Evolutionary conservation across 2,329 filamentous ascomycete genomes (phyloP), one percentile per base, ranked within the genome.

Genomic region (Corinectria fuckeliana): DNA sequence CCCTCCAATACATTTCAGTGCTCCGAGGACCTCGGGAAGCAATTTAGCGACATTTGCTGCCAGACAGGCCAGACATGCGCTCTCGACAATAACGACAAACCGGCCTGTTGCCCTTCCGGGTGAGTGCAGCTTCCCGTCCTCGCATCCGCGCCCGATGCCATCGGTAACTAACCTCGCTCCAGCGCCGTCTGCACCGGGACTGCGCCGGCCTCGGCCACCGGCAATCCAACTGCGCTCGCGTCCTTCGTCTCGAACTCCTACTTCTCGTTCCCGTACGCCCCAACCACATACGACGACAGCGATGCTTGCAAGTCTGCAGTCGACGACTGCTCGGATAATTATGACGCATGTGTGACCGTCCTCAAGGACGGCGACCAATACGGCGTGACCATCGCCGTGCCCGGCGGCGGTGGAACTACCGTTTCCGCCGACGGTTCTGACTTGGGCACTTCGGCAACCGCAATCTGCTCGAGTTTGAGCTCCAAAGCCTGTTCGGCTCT

Each of bases 201-300:
- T 26, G 83, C 82, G n/a, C 80, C 81, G 2, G 69, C 72, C 14
- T 74, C 75, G 7, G 76, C 78, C 9, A 73, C 73, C 11, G 69
- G 63, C 25, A 72, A 26, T 64, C 74, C 76, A 11, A 77, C 78
- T 3, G 72, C 74, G 18, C 68, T 75, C 2, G 76, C 77, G 18
- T 84, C 84, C 30, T 86, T 80, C 69, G 84, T 88, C 16, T 73
- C 79, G 39, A 88, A 88, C 70, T 65, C 76, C 23, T 87, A 83
- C 72, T 88, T 87, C 71, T 80, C 82, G 10, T 88, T 88, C 71
- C 86, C 86, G 2, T 84, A 84, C 67, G 79, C 86, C 50, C 74
- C 78, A 45, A 85, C 82, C 1, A 79, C 78, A 11, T 87, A 85
- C 61, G 69, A 74, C 58, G 81, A 87, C 64, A 71, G 75, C 16